Conservation (phyloP, 331 rosid genomes). For the Pyracantha coccinea region DNA sequence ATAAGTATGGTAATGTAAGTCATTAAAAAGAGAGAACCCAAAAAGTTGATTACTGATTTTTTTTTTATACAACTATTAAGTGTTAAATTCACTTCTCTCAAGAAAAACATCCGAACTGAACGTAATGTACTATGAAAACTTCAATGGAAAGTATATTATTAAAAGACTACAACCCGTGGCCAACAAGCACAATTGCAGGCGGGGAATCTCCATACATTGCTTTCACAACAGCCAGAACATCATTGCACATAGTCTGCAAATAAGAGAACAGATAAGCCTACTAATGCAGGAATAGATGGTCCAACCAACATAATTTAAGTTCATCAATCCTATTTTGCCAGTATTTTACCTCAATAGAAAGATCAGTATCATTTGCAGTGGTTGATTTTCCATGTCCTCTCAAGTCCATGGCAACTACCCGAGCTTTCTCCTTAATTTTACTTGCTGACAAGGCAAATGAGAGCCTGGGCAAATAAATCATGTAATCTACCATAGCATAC, state of each 20-base stretch:
- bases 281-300: too few relatives aligned
- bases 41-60: background rate
- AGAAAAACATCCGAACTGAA: background rate
- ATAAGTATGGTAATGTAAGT: background rate
- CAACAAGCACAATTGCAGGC: constrained; percentile 80
- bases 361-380: constrained; percentile 70
- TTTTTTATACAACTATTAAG: background rate
- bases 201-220: constrained; percentile 70
- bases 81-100: background rate
- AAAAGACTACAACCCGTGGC: constrained; percentile 63
- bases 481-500: background rate
- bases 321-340: background rate
- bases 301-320: background rate
- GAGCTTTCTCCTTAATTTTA: constrained; percentile 72
- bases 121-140: background rate
- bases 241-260: constrained; percentile 92
- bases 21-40: background rate
- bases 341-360: constrained; percentile 66
- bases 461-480: constrained; percentile 43
- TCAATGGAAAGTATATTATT: background rate
- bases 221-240: constrained; percentile 69
- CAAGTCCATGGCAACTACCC: constrained; percentile 84
- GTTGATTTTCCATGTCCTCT: constrained; percentile 92
- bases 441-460: constrained; percentile 76
- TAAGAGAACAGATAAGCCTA: too few relatives aligned